Base-by-base conservation (phyloP, 495 filamentous ascomycete species). In the Lophiostoma macrostomum region DNA sequence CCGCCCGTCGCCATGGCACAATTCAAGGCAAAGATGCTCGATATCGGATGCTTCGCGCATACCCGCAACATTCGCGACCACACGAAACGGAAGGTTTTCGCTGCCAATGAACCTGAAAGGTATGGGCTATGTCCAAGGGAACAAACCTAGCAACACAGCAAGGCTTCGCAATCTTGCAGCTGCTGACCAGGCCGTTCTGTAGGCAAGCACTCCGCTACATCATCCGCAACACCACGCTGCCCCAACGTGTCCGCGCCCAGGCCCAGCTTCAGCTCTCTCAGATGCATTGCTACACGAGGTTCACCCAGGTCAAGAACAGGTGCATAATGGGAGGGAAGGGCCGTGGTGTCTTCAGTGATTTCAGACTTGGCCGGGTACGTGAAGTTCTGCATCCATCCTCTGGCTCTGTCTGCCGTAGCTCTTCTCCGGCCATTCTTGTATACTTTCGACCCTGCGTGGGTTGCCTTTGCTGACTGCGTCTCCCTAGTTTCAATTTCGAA, bases 121-220 rank as follows among this genome's bases (percentile, higher is more conserved):
- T 94, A 74, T 37, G 71, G 35, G 32, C 55, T 11, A 10, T n/a
- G 6, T 45, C 40, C 13, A n/a, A n/a, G n/a, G n/a, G n/a, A n/a
- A n/a, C n/a, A n/a, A n/a, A n/a, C n/a, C n/a, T n/a, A n/a, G n/a
- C n/a, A n/a, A n/a, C n/a, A n/a, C n/a, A n/a, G n/a, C n/a, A n/a
- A n/a, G n/a, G n/a, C n/a, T n/a, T n/a, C n/a, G n/a, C n/a, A n/a
- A n/a, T n/a, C n/a, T n/a, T n/a, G n/a, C 18, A 12, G 0, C 29
- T 18, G 19, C 31, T 50, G 20, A 53, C 52, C 27, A 28, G 10
- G 3, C 22, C 10, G 6, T 48, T 61, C 63, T 55, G 14, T 36
- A 95, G 93, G 67, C 93, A 98, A 87, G 93, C 94, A 23, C 85
- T 97, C 40, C 87, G 93, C 45, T 96, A 95, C 72, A 82, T 94